Base-by-base conservation (phyloP, 2,329 filamentous ascomycete species). In the Verticillium longisporum region DNA sequence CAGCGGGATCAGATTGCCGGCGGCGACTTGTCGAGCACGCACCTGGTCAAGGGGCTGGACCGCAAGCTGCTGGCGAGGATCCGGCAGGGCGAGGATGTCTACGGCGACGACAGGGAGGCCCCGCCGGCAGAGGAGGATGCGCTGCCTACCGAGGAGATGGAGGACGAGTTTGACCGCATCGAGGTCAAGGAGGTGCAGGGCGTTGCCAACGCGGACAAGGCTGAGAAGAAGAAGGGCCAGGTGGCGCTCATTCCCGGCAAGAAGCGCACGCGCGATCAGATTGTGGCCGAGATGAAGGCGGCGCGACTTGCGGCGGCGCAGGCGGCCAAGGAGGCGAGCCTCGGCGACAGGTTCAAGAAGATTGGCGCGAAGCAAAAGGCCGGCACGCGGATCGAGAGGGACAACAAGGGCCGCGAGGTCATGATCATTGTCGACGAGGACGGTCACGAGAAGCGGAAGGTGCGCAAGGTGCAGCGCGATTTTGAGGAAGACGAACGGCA, bases 31-130 rank as follows among this genome's bases (percentile, higher is more conserved):
- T 79, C 79, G 14, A 91, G 87, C 67, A 96, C 92, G 14, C 92
- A 97, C 79, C 76, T 97, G 66, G 88, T 98, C 56, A 98, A 97
- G 71, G 95, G 95, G 0, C 76, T 99, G 57, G 95, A 99, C 74
- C 90, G 92, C 72, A 89, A 90, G 72, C 78, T 98, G 13, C 77
- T 93, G 33, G 85, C 90, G 72, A 81, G 87, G 66, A 82, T 90
- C 62, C 83, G 83, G 63, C 83, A 81, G 60, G 90, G 89, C 50
- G 90, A 92, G 72, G 78, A 93, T 73, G 81, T 91, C 1, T 82
- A 80, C 66, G 73, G 69, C 18, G 74, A 76, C 7, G 70, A 68
- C 9, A 67, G 71, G 34, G 61, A 67, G 31, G 62, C 66, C 1
- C 67, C 68, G 2, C 63, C 68, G 3, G 68, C 73, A 10, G 69